A percentile compares a stretch with the other conserved stretches of the same genome.
Evolutionary conservation across 2,329 filamentous ascomycete genomes (phyloP).

Genomic region (Ophiocordyceps australis): DNA sequence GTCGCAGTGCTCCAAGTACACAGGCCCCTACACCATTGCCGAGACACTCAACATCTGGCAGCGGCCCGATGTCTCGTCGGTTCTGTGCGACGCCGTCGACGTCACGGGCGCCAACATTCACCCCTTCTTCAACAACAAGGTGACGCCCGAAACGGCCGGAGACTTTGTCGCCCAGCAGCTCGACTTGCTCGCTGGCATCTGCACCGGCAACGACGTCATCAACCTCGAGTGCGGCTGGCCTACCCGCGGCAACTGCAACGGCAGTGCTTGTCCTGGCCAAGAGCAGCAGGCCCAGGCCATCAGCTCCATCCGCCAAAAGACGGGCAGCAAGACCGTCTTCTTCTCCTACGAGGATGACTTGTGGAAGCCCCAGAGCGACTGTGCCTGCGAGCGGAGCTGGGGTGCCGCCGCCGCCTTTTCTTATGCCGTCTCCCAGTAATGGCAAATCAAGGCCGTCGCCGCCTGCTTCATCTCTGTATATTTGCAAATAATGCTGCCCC

Average conservation of each 20-base stretch:
- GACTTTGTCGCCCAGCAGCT: slow-evolving; percentile 61
- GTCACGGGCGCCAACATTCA: slow-evolving; percentile 76
- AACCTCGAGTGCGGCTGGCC: slow-evolving; percentile 93
- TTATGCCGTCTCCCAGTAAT: slow-evolving; percentile 2
- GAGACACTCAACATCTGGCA: slow-evolving; percentile 72
- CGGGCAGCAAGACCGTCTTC: slow-evolving; percentile 55
- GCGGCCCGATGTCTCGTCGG: slow-evolving; percentile 32
- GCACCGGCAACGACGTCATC: slow-evolving; percentile 53
- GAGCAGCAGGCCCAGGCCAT: slow-evolving; percentile 57
- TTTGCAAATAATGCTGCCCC: too few species aligned
- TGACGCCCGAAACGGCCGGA: slow-evolving; percentile 48
- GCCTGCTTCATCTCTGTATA: too few species aligned
- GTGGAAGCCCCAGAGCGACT: slow-evolving; percentile 61
- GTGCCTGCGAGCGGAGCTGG: slow-evolving; percentile 66
- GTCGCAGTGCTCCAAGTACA: slow-evolving; percentile 53
- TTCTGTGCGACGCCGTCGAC: slow-evolving; percentile 59
- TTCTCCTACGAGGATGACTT: slow-evolving; percentile 65
- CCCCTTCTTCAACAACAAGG: slow-evolving; percentile 74
- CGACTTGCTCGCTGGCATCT: slow-evolving; percentile 48
- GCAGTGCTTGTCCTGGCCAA: slow-evolving; percentile 47
- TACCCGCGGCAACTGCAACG: slow-evolving; percentile 49
- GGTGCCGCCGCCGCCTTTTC: slow-evolving; percentile 26
- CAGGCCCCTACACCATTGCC: slow-evolving; percentile 61
- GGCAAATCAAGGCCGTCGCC: too few species aligned
- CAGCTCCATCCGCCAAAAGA: slow-evolving; percentile 43